These are phyloP conservation scores for Morella rubra DNA, from an alignment of 306 rosid species.

Conservation along the genomic window DNA sequence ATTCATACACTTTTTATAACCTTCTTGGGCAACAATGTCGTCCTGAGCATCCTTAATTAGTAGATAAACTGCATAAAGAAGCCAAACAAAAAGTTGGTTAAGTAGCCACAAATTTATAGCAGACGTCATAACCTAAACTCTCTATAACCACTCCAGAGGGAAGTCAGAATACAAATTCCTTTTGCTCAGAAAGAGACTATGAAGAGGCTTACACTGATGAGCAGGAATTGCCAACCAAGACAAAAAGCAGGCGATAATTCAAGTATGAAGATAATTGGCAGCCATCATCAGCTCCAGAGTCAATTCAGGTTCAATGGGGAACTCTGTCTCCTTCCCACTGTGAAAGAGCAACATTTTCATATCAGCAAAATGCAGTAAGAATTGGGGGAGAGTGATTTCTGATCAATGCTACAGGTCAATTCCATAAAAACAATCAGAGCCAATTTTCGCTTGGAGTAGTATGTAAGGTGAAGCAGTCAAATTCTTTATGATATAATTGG, in stretches of 20 bases:
- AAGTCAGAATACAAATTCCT: neutral
- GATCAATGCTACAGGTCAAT: neutral
- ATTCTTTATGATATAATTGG: neutral
- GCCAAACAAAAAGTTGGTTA: slow-evolving; percentile 6
- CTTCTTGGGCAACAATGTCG: slow-evolving; percentile 33
- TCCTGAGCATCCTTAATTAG: slow-evolving; percentile 24
- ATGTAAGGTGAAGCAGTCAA: slow-evolving; percentile 1
- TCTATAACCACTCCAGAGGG: neutral
- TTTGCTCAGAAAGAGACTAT: slow-evolving; percentile 4
- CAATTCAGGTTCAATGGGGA: slow-evolving; percentile 85
- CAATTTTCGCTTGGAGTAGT: slow-evolving; percentile 6
- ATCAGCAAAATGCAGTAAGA: slow-evolving; percentile 6
- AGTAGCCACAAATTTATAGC: neutral
- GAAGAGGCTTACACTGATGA: slow-evolving; percentile 30
- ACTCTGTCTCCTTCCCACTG: slow-evolving; percentile 90
- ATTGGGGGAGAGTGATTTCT: neutral
- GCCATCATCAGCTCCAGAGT: slow-evolving; percentile 95
- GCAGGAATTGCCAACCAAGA: slow-evolving; percentile 21
- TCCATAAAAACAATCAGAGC: slow-evolving; percentile 1
- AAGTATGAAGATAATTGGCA: slow-evolving; percentile 90
- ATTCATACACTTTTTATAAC: slow-evolving; percentile 10
- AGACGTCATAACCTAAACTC: slow-evolving; percentile 2
- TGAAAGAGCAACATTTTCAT: slow-evolving; percentile 20
- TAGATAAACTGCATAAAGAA: slow-evolving; percentile 12
- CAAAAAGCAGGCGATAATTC: slow-evolving; percentile 29